Conservation (phyloP, 2,329 filamentous ascomycete genomes). For the Byssochlamys sp. region DNA sequence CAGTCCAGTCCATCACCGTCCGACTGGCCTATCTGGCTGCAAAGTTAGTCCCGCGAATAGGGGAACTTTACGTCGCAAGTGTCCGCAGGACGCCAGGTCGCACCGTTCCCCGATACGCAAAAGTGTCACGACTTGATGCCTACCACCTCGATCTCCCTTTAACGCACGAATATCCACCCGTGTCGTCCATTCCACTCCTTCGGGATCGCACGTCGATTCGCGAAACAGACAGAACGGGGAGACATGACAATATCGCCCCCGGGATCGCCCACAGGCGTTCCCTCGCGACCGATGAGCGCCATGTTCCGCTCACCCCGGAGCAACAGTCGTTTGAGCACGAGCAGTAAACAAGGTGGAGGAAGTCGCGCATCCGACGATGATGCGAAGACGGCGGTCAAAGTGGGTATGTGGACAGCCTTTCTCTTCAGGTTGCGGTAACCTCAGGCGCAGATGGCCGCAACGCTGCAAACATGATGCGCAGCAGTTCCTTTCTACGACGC, state of each 20-base stretch:
- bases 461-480: neutral
- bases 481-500: neutral
- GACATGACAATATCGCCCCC: slow-evolving; percentile 62
- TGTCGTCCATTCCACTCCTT: slow-evolving; percentile 2
- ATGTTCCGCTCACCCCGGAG: slow-evolving; percentile 69
- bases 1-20: neutral
- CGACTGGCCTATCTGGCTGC: neutral
- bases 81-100: slow-evolving; percentile 14
- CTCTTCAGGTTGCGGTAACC: neutral
- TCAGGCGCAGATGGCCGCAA: slow-evolving; percentile 1
- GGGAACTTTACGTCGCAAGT: slow-evolving; percentile 7
- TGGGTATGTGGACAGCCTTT: slow-evolving; percentile 61
- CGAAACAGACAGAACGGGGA: neutral
- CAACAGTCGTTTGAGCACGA: slow-evolving; percentile 74
- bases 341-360: slow-evolving; percentile 61
- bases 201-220: neutral
- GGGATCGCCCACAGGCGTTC: slow-evolving; percentile 49
- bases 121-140: slow-evolving; percentile 10
- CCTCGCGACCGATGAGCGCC: slow-evolving; percentile 67
- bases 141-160: slow-evolving; percentile 6
- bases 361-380: slow-evolving; percentile 86
- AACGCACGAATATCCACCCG: slow-evolving; percentile 8
- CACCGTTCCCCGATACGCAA: slow-evolving; percentile 6
- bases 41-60: neutral
- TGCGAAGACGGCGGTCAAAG: slow-evolving; percentile 83